These are phyloP conservation scores for Pythium aquatile DNA, from an alignment of 352 stramenopile species.

Conservation along the genomic window DNA sequence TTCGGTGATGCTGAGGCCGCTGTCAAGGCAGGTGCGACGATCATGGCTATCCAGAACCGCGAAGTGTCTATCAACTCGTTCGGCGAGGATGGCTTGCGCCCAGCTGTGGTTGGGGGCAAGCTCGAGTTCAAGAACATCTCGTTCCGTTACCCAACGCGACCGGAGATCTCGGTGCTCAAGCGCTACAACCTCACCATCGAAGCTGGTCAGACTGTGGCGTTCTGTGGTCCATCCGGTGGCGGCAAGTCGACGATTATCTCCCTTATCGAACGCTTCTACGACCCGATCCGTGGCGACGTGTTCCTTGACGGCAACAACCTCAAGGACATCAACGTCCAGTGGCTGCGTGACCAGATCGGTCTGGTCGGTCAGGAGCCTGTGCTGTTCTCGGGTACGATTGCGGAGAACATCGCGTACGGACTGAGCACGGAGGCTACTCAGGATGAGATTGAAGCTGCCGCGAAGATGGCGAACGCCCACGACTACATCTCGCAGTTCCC, in stretches of 20 bases:
- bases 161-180: slow-evolving; percentile 66
- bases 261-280: slow-evolving; percentile 60
- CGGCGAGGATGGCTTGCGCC: slow-evolving; percentile 18
- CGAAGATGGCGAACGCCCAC: slow-evolving; percentile 21
- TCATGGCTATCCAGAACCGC: slow-evolving; percentile 1
- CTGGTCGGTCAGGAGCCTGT: slow-evolving; percentile 41
- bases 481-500: slow-evolving; percentile 66
- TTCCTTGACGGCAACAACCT: slow-evolving; percentile 72
- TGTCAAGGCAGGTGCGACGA: not conserved
- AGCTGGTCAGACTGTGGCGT: slow-evolving; percentile 50
- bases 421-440: slow-evolving; percentile 6
- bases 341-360: slow-evolving; percentile 53
- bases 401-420: slow-evolving; percentile 57
- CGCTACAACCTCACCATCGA: slow-evolving; percentile 78
- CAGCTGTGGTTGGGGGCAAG: slow-evolving; percentile 19
- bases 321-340: slow-evolving; percentile 53
- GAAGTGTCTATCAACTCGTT: slow-evolving; percentile 38
- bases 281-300: slow-evolving; percentile 48
- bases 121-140: slow-evolving; percentile 61
- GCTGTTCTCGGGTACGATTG: slow-evolving; percentile 41
- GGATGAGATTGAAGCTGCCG: slow-evolving; percentile 60
- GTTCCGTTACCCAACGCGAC: slow-evolving; percentile 72
- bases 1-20: not conserved
- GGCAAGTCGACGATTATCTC: slow-evolving; percentile 20
- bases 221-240: slow-evolving; percentile 22